Base-by-base conservation (phyloP, 2,329 filamentous ascomycete genomes). In the Verticillium longisporum region DNA sequence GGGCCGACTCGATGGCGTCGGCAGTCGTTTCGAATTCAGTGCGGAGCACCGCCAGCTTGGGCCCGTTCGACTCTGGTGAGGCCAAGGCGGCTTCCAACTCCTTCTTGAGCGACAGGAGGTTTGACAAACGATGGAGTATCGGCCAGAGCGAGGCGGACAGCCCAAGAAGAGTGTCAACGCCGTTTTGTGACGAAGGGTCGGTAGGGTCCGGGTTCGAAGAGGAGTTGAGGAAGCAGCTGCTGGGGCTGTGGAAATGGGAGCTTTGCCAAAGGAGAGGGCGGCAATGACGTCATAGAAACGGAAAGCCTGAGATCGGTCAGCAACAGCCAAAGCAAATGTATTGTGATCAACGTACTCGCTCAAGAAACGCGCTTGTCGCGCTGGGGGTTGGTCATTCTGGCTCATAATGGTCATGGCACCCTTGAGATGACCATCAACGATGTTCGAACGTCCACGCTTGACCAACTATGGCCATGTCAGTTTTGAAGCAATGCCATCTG, bases 231-330 rank as follows among this genome's bases (percentile, higher is more conserved):
- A 76, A 15, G 77, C 77, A 5, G 77, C 75, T 13, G 78, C 77
- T 2, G 81, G 78, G 3, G 80, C 76, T 13, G 74, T 78, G 1
- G 82, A 82, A 13, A 86, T 75, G 1, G 84, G 84, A 4, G 83
- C 75, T 13, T 82, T 85, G 60, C 83, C 84, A 58, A 87, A 79
- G 0, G 85, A 88, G 34, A 88, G 73, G 1, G 85, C 84, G 6
- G 84, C 81, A 61, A 87, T 87, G 26, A 88, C 85, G 68, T 88
- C 85, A 71, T 88, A 87, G 66, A 87, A 88, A 6, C 83, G 80
- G 66, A 88, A 88, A 1, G 84, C 84, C 84, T 87, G 60, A 21
- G 5, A 13, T 7, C 10, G 5, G 18, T 53, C 18, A 53, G 45
- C 45, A 26, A 11, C 6, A 21, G 9, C 18, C 45, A 13, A 31